Evolutionary conservation across 2,329 filamentous ascomycete species (phyloP).

Genomic region (Nannizziopsis arthrosporioides): DNA sequence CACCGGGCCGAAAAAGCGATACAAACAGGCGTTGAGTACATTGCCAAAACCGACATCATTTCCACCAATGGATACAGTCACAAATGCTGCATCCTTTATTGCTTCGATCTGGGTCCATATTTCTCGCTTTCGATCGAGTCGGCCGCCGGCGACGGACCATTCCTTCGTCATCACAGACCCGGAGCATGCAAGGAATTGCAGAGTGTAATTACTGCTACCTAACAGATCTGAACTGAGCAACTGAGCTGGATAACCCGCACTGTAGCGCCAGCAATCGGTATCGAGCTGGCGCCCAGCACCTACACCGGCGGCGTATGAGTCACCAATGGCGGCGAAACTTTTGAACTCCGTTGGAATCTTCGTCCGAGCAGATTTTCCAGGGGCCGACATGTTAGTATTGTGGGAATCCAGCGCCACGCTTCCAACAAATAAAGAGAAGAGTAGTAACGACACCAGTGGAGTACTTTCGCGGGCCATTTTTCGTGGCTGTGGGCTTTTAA

Average conservation of each 20-base stretch:
- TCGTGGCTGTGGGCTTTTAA: too few relatives aligned
- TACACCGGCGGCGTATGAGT: slow-evolving; percentile 21
- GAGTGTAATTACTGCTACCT: slow-evolving; percentile 11
- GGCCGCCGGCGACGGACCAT: slow-evolving; percentile 13
- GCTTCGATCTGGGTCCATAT: slow-evolving; percentile 11
- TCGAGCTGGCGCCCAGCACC: slow-evolving; percentile 18
- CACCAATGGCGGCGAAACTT: slow-evolving; percentile 20
- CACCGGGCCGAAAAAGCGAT: slow-evolving; percentile 17
- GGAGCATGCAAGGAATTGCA: slow-evolving; percentile 20
- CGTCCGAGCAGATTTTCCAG: too few relatives aligned
- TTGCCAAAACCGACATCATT: slow-evolving; percentile 19
- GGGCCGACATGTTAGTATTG: neutral
- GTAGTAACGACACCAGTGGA: too few relatives aligned
- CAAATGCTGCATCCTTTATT: slow-evolving; percentile 15
- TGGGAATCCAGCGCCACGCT: neutral
- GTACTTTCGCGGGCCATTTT: too few relatives aligned
- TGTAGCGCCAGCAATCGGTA: slow-evolving; percentile 18
- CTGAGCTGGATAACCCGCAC: slow-evolving; percentile 20
- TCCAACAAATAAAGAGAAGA: neutral
- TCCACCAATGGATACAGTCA: slow-evolving; percentile 20
- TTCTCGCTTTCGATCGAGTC: slow-evolving; percentile 1
- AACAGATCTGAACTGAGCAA: slow-evolving; percentile 14
- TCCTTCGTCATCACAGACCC: slow-evolving; percentile 18
- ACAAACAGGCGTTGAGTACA: slow-evolving; percentile 22
- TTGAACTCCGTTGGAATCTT: slow-evolving; percentile 4